Evolutionary conservation across 2,329 filamentous ascomycete genomes (phyloP).

Genomic region (Onygenales sp.): DNA sequence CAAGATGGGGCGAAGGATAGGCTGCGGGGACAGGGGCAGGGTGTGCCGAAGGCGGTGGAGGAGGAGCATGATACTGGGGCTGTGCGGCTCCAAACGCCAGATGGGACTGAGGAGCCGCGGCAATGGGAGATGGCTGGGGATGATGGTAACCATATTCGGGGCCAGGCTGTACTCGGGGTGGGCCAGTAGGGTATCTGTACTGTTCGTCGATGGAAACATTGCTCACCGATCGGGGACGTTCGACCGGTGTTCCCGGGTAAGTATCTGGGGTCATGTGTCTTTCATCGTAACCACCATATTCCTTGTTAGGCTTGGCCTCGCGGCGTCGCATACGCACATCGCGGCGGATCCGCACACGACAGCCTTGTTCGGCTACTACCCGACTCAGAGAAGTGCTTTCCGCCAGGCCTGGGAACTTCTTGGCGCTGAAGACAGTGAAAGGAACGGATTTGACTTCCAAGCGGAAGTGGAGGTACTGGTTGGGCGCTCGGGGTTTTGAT

Average conservation of each 20-base stretch:
- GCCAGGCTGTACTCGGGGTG: slow-evolving; percentile 40
- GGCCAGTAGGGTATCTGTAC: slow-evolving; percentile 32
- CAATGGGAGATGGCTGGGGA: slow-evolving; percentile 26
- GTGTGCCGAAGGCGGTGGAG: slow-evolving; percentile 35
- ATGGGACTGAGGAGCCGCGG: slow-evolving; percentile 30
- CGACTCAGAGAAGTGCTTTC: slow-evolving; percentile 85
- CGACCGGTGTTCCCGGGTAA: slow-evolving; percentile 36
- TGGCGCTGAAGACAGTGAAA: slow-evolving; percentile 88
- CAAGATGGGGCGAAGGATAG: slow-evolving; percentile 25
- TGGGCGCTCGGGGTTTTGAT: slow-evolving; percentile 33
- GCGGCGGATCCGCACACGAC: slow-evolving; percentile 86
- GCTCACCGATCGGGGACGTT: slow-evolving; percentile 52
- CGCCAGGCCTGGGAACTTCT: slow-evolving; percentile 92
- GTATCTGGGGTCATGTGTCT: slow-evolving; percentile 42
- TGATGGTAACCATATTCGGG: slow-evolving; percentile 34
- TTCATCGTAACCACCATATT: slow-evolving; percentile 51
- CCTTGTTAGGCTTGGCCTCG: slow-evolving; percentile 58
- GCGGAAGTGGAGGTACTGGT: slow-evolving; percentile 65
- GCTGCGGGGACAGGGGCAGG: slow-evolving; percentile 31
- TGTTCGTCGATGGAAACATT: slow-evolving; percentile 45
- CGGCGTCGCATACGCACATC: slow-evolving; percentile 88
- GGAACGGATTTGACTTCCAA: slow-evolving; percentile 81
- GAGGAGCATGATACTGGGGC: slow-evolving; percentile 33
- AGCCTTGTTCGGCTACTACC: slow-evolving; percentile 90
- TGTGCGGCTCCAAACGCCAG: slow-evolving; percentile 33